phyloP scores from a whole-genome alignment of 1,284 basidiomycete genomes.

The Quambalaria eucalypti region DNA sequence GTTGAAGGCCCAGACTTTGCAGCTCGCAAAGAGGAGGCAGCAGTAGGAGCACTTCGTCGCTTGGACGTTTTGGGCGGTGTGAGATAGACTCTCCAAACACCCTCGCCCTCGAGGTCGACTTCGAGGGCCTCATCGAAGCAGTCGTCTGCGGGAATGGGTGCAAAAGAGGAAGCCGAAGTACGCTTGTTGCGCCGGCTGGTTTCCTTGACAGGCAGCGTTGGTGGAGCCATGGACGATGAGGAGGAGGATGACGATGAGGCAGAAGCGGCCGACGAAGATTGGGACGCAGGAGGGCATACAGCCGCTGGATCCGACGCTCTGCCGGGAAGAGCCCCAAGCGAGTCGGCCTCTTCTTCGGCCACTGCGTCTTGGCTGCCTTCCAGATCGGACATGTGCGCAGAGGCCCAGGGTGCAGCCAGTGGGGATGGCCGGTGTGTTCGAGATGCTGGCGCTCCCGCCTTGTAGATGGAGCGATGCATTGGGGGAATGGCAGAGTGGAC shows the following conservation, averaged over 20 bases:
- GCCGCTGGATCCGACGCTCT: no score
- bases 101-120: conserved; percentile 25
- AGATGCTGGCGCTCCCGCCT: no score
- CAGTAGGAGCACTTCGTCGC: not conserved
- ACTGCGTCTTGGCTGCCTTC: not conserved
- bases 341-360: not conserved
- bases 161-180: conserved; percentile 54
- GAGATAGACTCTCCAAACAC: conserved; percentile 48
- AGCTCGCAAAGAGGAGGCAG: not conserved
- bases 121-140: conserved; percentile 41
- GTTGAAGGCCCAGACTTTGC: not conserved
- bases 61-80: conserved; percentile 21
- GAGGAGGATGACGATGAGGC: not conserved
- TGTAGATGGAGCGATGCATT: not conserved
- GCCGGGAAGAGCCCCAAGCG: not conserved
- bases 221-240: not conserved
- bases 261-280: no score
- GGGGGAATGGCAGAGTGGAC: no score
- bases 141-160: conserved; percentile 29
- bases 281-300: no score
- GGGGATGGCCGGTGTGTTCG: not conserved
- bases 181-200: not conserved
- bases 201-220: not conserved
- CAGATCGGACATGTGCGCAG: not conserved
- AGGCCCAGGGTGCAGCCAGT: not conserved